Percentiles rank a stretch among this genome's conserved stretches.
Evolutionary conservation across 176 grass and related monocot genomes (phyloP).

Genomic region (Zoysia pacifica): DNA sequence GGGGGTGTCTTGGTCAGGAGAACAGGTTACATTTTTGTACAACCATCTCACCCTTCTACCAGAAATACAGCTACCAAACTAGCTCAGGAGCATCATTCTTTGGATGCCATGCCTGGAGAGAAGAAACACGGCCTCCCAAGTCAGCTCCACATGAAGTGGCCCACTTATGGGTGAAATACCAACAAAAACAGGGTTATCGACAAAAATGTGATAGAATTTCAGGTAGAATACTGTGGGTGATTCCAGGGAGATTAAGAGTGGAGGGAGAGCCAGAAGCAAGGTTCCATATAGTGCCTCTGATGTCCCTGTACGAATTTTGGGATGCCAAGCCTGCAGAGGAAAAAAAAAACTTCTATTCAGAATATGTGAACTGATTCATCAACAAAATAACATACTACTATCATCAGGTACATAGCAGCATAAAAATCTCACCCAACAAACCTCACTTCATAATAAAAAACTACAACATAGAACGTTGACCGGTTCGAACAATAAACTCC

Average conservation of each 20-base stretch:
- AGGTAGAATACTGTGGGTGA: background rate
- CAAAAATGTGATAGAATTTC: background rate
- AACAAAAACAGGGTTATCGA: background rate
- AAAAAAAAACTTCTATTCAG: slow-evolving; percentile 21
- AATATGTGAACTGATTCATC: background rate
- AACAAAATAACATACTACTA: background rate
- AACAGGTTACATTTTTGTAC: slow-evolving; percentile 48
- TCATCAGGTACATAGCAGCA: background rate
- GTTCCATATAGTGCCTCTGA: background rate
- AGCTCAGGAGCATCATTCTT: slow-evolving; percentile 45
- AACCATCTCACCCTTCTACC: slow-evolving; percentile 16
- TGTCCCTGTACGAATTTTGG: background rate
- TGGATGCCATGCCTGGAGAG: slow-evolving; percentile 11
- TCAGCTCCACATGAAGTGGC: slow-evolving; percentile 36
- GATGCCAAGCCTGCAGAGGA: slow-evolving; percentile 36
- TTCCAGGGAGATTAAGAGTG: background rate
- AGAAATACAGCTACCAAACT: slow-evolving; percentile 25
- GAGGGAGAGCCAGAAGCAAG: background rate
- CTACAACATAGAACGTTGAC: background rate
- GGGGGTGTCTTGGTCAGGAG: slow-evolving; percentile 7
- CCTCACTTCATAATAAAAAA: background rate
- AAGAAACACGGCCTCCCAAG: slow-evolving; percentile 26
- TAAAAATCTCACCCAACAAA: background rate
- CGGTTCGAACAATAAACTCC: background rate
- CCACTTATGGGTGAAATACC: slow-evolving; percentile 4